Evolutionary conservation across 495 filamentous ascomycete species (phyloP).

Genomic region (Immersiella caudata): DNA sequence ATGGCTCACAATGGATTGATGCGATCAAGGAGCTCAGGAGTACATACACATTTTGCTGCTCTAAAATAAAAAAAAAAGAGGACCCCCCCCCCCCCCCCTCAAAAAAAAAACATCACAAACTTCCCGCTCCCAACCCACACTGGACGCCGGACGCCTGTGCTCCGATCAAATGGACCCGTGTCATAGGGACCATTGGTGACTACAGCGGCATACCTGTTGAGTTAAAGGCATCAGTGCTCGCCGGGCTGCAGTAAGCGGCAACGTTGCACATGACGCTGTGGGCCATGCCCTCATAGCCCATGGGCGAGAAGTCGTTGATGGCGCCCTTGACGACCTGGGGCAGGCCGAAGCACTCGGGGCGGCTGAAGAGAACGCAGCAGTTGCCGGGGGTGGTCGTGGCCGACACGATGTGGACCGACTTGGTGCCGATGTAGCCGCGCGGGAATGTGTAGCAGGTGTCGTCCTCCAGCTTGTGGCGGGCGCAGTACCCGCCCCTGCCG

Average conservation of each 20-base stretch:
- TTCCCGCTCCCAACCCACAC: too few species aligned
- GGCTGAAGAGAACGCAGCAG: slow-evolving; percentile 29
- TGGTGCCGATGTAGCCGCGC: slow-evolving; percentile 21
- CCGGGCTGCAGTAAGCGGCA: slow-evolving; percentile 22
- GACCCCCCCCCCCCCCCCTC: too few species aligned
- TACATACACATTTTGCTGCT: too few species aligned
- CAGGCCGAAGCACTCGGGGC: slow-evolving; percentile 23
- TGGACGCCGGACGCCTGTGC: too few species aligned
- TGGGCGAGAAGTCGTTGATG: slow-evolving; percentile 8
- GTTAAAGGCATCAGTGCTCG: not conserved
- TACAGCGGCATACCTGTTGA: too few species aligned
- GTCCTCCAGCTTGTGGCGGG: slow-evolving; percentile 20
- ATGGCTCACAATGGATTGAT: too few species aligned
- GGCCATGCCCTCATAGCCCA: slow-evolving; percentile 18
- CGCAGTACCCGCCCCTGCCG: slow-evolving; percentile 23
- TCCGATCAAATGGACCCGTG: too few species aligned
- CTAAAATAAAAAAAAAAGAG: too few species aligned
- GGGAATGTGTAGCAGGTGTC: slow-evolving; percentile 24
- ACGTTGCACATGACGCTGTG: slow-evolving; percentile 28
- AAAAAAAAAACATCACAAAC: too few species aligned
- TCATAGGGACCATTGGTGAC: too few species aligned
- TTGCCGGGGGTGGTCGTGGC: slow-evolving; percentile 18
- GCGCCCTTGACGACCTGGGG: slow-evolving; percentile 28
- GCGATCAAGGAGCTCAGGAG: too few species aligned
- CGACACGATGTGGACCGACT: slow-evolving; percentile 21